Percentiles rank a stretch among this genome's conserved stretches.
Evolutionary conservation across 2,329 filamentous ascomycete genomes (phyloP).

Genomic region (Akanthomyces dipterigenus): DNA sequence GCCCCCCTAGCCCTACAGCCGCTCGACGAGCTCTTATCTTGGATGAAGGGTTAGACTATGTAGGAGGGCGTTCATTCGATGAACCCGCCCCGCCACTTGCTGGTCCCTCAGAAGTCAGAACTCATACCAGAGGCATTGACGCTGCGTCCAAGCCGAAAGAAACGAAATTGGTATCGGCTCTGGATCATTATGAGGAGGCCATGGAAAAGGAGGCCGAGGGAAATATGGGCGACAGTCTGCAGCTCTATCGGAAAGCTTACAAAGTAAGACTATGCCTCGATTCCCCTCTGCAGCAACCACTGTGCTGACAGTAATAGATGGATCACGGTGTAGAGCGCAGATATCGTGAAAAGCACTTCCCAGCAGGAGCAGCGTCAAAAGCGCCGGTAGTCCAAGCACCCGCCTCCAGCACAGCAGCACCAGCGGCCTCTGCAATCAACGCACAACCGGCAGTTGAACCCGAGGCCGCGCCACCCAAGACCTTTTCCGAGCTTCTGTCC

Average conservation of each 20-base stretch:
- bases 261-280: slow-evolving; percentile 45
- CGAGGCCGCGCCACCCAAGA: slow-evolving; percentile 35
- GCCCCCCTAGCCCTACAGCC: slow-evolving; percentile 7
- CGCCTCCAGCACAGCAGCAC: slow-evolving; percentile 18
- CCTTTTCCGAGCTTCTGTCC: slow-evolving; percentile 63
- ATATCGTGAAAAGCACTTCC: slow-evolving; percentile 90
- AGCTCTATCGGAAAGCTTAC: slow-evolving; percentile 84
- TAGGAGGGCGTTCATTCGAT: slow-evolving; percentile 26
- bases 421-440: slow-evolving; percentile 24
- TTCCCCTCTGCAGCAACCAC: neutral
- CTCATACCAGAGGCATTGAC: slow-evolving; percentile 12
- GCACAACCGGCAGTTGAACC: slow-evolving; percentile 34
- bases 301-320: slow-evolving; percentile 45
- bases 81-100: slow-evolving; percentile 18
- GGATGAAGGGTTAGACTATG: slow-evolving; percentile 23
- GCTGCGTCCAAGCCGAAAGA: slow-evolving; percentile 18
- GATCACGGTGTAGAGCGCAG: slow-evolving; percentile 76
- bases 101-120: slow-evolving; percentile 13
- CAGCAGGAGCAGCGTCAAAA: slow-evolving; percentile 43
- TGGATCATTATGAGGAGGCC: slow-evolving; percentile 89
- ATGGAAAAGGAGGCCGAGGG: slow-evolving; percentile 83
- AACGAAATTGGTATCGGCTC: slow-evolving; percentile 60
- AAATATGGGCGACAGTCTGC: slow-evolving; percentile 80
- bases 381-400: slow-evolving; percentile 19
- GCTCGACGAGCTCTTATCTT: slow-evolving; percentile 1